A percentile compares a stretch with the other conserved stretches of the same genome.
These are phyloP conservation scores for Suillus brevipes DNA, from an alignment of 768 basidiomycete species.

Conservation along the genomic window DNA sequence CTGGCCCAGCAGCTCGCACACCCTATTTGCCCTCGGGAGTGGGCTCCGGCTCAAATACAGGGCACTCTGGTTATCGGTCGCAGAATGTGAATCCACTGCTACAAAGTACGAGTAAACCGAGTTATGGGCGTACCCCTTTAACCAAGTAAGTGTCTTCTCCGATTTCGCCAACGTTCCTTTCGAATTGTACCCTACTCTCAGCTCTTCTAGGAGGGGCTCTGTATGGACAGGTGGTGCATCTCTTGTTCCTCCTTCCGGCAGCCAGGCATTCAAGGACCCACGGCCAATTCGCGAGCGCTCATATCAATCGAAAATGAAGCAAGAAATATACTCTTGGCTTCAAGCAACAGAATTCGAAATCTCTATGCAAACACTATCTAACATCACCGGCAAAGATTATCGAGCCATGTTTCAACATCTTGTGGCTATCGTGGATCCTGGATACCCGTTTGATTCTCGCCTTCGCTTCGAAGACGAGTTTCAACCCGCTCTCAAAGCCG, in stretches of 20 bases:
- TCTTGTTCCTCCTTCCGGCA: slow-evolving; percentile 46
- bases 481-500: slow-evolving; percentile 66
- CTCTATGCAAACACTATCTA: slow-evolving; percentile 63
- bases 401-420: slow-evolving; percentile 82
- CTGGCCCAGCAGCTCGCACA: slow-evolving; percentile 69
- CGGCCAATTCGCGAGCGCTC: slow-evolving; percentile 76
- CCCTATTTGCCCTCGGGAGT: slow-evolving; percentile 43
- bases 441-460: slow-evolving; percentile 54
- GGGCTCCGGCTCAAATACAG: slow-evolving; percentile 50
- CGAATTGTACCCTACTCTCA: slow-evolving; percentile 22
- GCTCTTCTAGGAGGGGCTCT: slow-evolving; percentile 77
- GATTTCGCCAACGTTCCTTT: slow-evolving; percentile 10
- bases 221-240: slow-evolving; percentile 60
- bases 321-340: slow-evolving; percentile 75
- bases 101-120: slow-evolving; percentile 66
- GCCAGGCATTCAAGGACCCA: slow-evolving; percentile 65
- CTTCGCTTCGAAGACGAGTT: slow-evolving; percentile 82
- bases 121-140: slow-evolving; percentile 73
- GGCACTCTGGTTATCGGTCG: slow-evolving; percentile 69
- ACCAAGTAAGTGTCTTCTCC: slow-evolving; percentile 47
- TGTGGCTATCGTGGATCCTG: slow-evolving; percentile 67
- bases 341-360: slow-evolving; percentile 67
- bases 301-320: slow-evolving; percentile 74
- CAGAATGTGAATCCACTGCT: slow-evolving; percentile 69
- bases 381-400: slow-evolving; percentile 86